Percentiles rank a stretch among this genome's conserved stretches.
Evolutionary conservation across 192 early-diverging fungal genomes (phyloP).

Genomic region (Linnemannia exigua): DNA sequence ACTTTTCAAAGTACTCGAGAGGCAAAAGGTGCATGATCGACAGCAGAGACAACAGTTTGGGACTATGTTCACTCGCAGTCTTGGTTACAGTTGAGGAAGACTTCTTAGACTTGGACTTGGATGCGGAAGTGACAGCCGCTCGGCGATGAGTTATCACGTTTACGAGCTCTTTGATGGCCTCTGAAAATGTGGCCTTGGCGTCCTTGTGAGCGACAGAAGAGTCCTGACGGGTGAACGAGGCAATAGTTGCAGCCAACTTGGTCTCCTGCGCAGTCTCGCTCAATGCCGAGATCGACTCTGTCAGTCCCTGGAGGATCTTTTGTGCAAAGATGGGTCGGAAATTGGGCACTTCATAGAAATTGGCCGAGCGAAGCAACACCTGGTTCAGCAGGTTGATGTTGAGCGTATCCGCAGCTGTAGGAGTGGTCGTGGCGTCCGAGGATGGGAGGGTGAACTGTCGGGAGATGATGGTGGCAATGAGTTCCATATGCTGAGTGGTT

Average conservation of each 20-base stretch:
- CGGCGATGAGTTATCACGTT: conserved; percentile 5
- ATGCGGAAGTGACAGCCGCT: background rate
- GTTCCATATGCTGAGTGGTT: conserved; percentile 35
- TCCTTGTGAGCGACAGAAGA: background rate
- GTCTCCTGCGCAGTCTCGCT: conserved; percentile 24
- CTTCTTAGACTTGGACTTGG: conserved; percentile 13
- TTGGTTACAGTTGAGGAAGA: background rate
- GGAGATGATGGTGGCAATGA: conserved; percentile 39
- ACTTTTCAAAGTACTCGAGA: conserved; percentile 63
- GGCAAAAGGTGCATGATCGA: conserved; percentile 64
- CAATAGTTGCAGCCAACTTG: conserved; percentile 23
- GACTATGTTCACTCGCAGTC: background rate
- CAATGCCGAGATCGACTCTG: conserved; percentile 18
- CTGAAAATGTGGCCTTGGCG: conserved; percentile 19
- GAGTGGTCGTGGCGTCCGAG: background rate
- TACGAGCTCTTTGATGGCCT: conserved; percentile 32
- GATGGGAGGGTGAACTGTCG: conserved; percentile 30
- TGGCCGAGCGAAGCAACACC: conserved; percentile 58
- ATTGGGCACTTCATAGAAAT: conserved; percentile 62
- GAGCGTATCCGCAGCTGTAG: background rate
- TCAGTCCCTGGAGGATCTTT: conserved; percentile 30
- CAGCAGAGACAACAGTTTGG: conserved; percentile 23
- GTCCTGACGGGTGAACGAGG: conserved; percentile 7
- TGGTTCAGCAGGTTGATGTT: conserved; percentile 54
- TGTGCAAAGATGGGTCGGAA: conserved; percentile 57